Evolutionary conservation across 306 rosid genomes (phyloP), one percentile per base, ranked within the genome.

Genomic region (Astragalus glycyphyllos): DNA sequence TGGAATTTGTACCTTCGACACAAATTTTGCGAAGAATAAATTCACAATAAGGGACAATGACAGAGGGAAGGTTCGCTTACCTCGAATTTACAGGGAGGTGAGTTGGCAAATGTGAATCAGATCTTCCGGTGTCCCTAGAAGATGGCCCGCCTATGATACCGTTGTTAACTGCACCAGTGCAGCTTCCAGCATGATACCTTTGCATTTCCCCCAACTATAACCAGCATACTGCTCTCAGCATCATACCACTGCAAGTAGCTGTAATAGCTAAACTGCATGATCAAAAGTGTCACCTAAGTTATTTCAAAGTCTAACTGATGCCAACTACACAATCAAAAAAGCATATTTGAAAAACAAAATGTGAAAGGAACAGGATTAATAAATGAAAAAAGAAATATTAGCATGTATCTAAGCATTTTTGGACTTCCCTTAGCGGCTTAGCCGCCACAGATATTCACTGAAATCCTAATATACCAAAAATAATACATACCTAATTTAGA

Each of bases 91-190:
- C 31, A 23, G 96, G 65, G 61, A 82, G 86, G 63, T 88, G 89
- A 57, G 87, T 68, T 50, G 93, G 87, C 82, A 90, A 65, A 20
- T 91, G 67, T 16, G 96, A 88, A 76, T 93, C 98, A 69, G 91
- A 81, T 81, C 96, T 89, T 81, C 83, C 84, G 71, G 84, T 69
- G 76, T 93, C 97, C 90, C 96, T 85, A 50, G 86, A 82, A 12
- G 98, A 88, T 61, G 91, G 78, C 59, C 96, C 89, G 29, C 96
- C 90, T 72, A 86, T 74, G 54, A 85, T 74, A 81, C 75, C 84
- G 86, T 84, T 88, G 65, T 86, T 88, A 79, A 93, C 93, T 90
- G 98, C 96, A 93, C 97, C 77, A 87, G 90, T 76, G 93, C 93
- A 85, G 90, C 93, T 73, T 71, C 87, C 79, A 85, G 83, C 73